phyloP scores from a whole-genome alignment of 371 early-diverging fungal species.

The Massospora cicadina region DNA sequence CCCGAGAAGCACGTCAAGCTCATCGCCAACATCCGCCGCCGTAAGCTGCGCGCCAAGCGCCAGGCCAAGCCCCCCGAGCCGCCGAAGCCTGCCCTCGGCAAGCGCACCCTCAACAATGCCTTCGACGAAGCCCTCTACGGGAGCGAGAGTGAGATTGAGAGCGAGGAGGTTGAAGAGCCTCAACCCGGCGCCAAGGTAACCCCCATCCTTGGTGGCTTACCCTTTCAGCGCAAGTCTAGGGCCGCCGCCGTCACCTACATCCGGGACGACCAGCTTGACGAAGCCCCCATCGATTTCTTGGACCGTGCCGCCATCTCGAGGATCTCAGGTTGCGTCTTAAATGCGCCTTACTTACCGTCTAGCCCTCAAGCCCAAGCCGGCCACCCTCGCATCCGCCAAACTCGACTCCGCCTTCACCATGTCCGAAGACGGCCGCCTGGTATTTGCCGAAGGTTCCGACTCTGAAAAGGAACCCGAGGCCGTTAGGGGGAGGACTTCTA shows the following conservation, averaged over 20 bases:
- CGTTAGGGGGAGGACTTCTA: conserved; percentile 59
- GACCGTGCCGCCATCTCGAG: conserved; percentile 67
- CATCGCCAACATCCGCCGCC: conserved; percentile 79
- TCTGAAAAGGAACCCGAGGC: conserved; percentile 9
- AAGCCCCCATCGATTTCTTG: conserved; percentile 61
- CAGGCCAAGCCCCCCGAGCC: conserved; percentile 33
- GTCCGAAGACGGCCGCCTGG: conserved; percentile 54
- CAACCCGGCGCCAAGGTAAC: conserved; percentile 3
- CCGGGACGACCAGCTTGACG: conserved; percentile 26
- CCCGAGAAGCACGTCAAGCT: conserved; percentile 82
- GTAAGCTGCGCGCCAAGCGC: conserved; percentile 70
- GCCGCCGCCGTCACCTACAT: conserved; percentile 2
- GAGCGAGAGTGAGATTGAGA: conserved; percentile 74
- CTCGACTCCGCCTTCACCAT: conserved; percentile 32
- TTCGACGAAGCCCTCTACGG: conserved; percentile 83
- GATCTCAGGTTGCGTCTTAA: conserved; percentile 27
- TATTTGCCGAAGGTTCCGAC: conserved; percentile 31
- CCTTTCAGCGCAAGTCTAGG: neutral
- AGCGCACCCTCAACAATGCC: conserved; percentile 35
- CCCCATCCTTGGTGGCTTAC: neutral
- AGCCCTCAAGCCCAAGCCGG: conserved; percentile 10
- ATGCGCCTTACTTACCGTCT: neutral
- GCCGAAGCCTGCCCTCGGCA: no score
- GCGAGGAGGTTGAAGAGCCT: conserved; percentile 34
- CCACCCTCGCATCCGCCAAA: conserved; percentile 13